Conservation (phyloP, 1,284 basidiomycete species). For the Erythrobasidium hasegawianum region DNA sequence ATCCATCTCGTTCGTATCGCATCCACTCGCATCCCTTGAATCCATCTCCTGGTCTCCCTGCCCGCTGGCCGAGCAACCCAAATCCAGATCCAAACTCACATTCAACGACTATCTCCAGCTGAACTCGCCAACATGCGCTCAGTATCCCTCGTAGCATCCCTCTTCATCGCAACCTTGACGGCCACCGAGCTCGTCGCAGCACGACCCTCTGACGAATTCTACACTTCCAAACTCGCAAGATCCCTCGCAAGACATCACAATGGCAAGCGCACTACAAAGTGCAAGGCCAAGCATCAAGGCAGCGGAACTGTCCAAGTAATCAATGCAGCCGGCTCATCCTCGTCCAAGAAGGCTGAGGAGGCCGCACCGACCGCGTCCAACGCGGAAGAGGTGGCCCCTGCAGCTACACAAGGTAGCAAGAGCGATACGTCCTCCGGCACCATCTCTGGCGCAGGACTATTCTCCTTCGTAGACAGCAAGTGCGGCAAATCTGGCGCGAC, state of each 20-base stretch:
- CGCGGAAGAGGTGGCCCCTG: not conserved
- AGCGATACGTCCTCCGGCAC: not conserved
- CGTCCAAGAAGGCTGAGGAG: not conserved
- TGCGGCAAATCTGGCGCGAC: constrained; percentile 38
- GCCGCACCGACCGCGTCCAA: not conserved
- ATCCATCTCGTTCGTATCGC: too few species aligned
- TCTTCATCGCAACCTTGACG: not conserved
- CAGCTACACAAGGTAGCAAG: too few species aligned
- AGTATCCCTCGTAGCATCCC: not conserved
- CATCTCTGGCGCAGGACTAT: constrained; percentile 23
- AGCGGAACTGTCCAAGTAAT: too few species aligned
- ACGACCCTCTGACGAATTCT: too few species aligned
- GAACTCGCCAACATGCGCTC: too few species aligned
- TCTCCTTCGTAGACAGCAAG: constrained; percentile 26
- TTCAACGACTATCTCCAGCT: not conserved
- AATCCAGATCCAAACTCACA: not conserved
- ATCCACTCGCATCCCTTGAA: too few species aligned
- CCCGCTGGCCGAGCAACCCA: not conserved
- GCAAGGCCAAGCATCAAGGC: not conserved
- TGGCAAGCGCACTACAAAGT: not conserved
- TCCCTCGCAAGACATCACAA: not conserved
- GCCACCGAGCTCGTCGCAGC: too few species aligned
- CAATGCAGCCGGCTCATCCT: not conserved
- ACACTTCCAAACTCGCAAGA: too few species aligned
- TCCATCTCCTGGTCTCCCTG: too few species aligned